A percentile compares a stretch with the other conserved stretches of the same genome.
These are phyloP conservation scores for Lentinula sp. DNA, from an alignment of 768 basidiomycete genomes.

Conservation along the genomic window DNA sequence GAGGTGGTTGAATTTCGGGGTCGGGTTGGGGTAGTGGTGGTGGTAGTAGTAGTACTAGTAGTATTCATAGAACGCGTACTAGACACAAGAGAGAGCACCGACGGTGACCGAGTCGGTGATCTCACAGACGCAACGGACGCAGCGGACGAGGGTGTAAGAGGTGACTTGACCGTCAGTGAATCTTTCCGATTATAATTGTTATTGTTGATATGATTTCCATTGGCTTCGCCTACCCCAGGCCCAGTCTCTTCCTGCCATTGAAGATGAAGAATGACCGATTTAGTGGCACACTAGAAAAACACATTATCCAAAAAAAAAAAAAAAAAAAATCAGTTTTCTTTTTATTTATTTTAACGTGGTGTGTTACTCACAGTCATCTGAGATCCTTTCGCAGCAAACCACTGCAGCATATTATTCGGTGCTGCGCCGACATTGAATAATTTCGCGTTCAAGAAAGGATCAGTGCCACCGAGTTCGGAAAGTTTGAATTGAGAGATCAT, in stretches of 20 bases:
- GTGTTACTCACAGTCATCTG: slow-evolving; percentile 72
- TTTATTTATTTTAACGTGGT: too few relatives aligned
- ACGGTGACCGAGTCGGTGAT: slow-evolving; percentile 12
- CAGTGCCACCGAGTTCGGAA: slow-evolving; percentile 63
- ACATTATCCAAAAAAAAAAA: not conserved
- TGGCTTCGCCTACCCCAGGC: not conserved
- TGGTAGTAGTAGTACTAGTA: not conserved
- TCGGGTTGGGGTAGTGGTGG: slow-evolving; percentile 25
- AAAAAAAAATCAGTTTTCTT: too few relatives aligned
- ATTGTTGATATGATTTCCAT: not conserved
- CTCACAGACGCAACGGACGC: not conserved
- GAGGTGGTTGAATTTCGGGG: slow-evolving; percentile 15
- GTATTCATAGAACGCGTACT: slow-evolving; percentile 3
- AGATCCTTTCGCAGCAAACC: slow-evolving; percentile 87
- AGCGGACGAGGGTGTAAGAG: not conserved
- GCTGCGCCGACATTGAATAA: slow-evolving; percentile 74
- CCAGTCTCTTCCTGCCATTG: slow-evolving; percentile 74
- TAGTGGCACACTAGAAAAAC: slow-evolving; percentile 68
- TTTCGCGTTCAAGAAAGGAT: slow-evolving; percentile 61
- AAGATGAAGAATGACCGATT: slow-evolving; percentile 77
- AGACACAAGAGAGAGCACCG: slow-evolving; percentile 13
- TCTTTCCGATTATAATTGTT: not conserved
- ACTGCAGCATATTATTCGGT: slow-evolving; percentile 87
- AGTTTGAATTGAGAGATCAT: slow-evolving; percentile 93
- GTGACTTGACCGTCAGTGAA: not conserved